These are phyloP conservation scores for Dothistroma septosporum DNA, from an alignment of 2,329 filamentous ascomycete genomes.

Conservation along the genomic window DNA sequence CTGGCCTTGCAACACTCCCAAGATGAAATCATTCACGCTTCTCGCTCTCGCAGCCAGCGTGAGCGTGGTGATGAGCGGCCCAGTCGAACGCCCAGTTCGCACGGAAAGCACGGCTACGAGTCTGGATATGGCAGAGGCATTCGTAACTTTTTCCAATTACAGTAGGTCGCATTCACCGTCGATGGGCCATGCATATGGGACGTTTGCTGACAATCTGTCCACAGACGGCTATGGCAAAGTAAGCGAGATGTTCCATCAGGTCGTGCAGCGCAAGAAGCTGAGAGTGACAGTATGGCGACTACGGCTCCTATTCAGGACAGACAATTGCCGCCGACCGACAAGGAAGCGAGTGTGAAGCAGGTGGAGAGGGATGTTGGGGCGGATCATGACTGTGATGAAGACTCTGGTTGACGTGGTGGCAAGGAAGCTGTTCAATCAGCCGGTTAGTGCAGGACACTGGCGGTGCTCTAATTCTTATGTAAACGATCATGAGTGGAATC, in stretches of 20 bases:
- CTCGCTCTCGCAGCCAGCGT: neutral
- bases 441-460: neutral
- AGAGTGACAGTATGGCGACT: neutral
- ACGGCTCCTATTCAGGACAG: neutral
- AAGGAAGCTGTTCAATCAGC: neutral
- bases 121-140: neutral
- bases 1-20: neutral
- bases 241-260: neutral
- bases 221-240: neutral
- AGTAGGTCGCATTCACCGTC: neutral
- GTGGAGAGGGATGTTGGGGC: neutral
- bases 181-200: neutral
- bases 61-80: neutral
- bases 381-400: neutral
- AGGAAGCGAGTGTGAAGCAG: neutral
- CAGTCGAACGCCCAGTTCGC: neutral
- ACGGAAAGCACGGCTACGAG: neutral
- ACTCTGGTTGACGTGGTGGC: neutral
- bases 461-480: neutral
- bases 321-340: neutral
- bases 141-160: neutral
- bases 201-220: neutral
- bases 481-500: neutral
- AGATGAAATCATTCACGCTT: neutral
- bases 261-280: too few species aligned